Conservation (phyloP, 2,329 filamentous ascomycete genomes). For the Aspergillus versicolor region DNA sequence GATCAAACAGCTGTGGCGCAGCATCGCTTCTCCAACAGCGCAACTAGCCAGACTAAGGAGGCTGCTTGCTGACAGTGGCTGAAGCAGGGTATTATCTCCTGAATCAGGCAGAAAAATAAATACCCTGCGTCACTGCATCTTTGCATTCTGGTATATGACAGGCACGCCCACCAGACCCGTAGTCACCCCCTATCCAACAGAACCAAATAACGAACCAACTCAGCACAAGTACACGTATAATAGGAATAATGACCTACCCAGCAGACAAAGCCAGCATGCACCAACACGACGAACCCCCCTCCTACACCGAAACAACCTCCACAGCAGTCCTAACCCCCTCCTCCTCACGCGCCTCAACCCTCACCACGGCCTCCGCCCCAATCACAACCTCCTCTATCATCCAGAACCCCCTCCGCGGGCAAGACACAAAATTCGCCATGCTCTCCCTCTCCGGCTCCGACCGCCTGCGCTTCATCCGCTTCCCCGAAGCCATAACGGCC, state of each 20-base stretch:
- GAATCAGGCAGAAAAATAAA: neutral
- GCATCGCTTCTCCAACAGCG: no score
- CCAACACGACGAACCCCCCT: neutral
- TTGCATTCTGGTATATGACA: neutral
- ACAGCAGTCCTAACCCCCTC: neutral
- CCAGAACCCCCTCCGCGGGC: neutral
- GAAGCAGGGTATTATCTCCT: neutral
- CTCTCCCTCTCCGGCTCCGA: neutral
- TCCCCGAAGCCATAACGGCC: constrained; percentile 1
- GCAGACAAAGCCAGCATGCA: constrained; percentile 1
- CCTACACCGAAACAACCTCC: constrained; percentile 1
- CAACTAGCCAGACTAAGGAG: no score
- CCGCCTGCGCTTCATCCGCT: constrained; percentile 6
- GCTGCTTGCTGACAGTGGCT: neutral
- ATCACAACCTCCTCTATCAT: neutral
- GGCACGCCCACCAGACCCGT: neutral
- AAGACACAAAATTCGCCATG: constrained; percentile 1
- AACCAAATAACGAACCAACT: no score
- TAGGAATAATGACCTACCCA: neutral
- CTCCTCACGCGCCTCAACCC: neutral
- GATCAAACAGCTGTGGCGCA: neutral
- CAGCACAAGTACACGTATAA: no score
- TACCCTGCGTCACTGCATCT: no score
- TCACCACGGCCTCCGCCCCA: neutral
- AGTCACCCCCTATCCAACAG: no score